phyloP scores from a whole-genome alignment of 805 yeast species.

The Starmerella floricola region DNA sequence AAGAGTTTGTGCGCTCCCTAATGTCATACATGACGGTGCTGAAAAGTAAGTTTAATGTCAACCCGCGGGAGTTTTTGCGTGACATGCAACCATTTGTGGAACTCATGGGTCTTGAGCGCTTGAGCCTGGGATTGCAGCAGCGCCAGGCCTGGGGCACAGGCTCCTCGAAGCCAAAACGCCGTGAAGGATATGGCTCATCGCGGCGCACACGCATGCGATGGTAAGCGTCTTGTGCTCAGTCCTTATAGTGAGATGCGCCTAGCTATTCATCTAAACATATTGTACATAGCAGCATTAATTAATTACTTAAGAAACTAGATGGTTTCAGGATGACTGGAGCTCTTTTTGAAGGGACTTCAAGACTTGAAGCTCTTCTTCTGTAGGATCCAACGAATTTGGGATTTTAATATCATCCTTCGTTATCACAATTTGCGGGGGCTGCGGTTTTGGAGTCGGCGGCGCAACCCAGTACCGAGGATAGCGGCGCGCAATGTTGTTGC shows the following conservation, averaged over 20 bases:
- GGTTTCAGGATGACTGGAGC: no score
- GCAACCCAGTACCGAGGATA: slow-evolving; percentile 48
- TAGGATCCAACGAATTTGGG: no score
- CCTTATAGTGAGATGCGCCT: no score
- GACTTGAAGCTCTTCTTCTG: no score
- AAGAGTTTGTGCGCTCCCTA: slow-evolving; percentile 20
- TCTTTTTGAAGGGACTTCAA: no score
- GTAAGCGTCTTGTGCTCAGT: no score
- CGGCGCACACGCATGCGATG: slow-evolving; percentile 24
- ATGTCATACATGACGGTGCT: slow-evolving; percentile 23
- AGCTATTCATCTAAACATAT: no score
- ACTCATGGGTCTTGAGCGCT: slow-evolving; percentile 21
- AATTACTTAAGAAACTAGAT: no score
- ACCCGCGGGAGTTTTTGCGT: slow-evolving; percentile 17
- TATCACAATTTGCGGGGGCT: background rate
- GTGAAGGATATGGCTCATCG: slow-evolving; percentile 18
- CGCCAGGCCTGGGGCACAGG: slow-evolving; percentile 17
- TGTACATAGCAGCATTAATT: no score
- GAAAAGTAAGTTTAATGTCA: slow-evolving; percentile 18
- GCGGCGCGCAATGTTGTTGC: slow-evolving; percentile 41
- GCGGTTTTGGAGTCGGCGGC: slow-evolving; percentile 3
- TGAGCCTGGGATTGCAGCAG: slow-evolving; percentile 16
- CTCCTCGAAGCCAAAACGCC: background rate
- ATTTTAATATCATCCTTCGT: background rate
- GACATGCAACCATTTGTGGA: slow-evolving; percentile 24